Percentiles rank a stretch among this genome's conserved stretches.
Evolutionary conservation across 2,329 filamentous ascomycete species (phyloP).

Genomic region (Fusarium newnesense): DNA sequence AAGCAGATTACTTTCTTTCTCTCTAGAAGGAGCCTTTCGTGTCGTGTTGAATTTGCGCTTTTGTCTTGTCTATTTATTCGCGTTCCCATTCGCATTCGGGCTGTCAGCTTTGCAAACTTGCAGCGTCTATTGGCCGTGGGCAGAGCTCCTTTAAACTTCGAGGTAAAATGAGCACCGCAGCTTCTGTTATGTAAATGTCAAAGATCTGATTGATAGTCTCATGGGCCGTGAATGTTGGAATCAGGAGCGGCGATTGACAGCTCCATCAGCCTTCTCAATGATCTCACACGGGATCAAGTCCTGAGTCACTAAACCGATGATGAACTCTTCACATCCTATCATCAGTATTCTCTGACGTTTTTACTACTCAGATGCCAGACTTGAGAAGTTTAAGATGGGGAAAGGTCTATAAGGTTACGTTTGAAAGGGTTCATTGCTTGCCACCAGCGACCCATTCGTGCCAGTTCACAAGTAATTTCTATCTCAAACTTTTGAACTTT

Average conservation of each 20-base stretch:
- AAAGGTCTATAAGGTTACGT: accelerated
- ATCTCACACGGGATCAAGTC: neutral
- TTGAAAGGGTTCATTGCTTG: too few relatives aligned
- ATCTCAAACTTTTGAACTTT: neutral
- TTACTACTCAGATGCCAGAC: too few relatives aligned
- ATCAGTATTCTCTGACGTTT: neutral
- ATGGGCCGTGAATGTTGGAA: neutral
- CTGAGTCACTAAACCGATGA: too few relatives aligned
- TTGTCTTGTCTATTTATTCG: neutral
- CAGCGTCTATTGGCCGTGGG: too few relatives aligned
- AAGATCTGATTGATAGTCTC: neutral
- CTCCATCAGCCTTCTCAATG: neutral
- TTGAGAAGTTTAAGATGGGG: neutral
- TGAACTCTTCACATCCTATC: neutral
- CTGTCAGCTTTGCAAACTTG: neutral
- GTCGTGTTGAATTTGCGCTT: neutral
- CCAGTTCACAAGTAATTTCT: too few relatives aligned
- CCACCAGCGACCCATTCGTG: neutral
- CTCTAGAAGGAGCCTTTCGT: neutral
- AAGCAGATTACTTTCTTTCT: neutral
- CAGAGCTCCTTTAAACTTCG: neutral
- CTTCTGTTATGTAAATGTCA: neutral
- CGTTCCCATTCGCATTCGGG: neutral
- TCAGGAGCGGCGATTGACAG: neutral
- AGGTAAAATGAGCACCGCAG: neutral